These are phyloP conservation scores for Luffa aegyptiaca DNA, from an alignment of 306 rosid genomes.

Conservation along the genomic window DNA sequence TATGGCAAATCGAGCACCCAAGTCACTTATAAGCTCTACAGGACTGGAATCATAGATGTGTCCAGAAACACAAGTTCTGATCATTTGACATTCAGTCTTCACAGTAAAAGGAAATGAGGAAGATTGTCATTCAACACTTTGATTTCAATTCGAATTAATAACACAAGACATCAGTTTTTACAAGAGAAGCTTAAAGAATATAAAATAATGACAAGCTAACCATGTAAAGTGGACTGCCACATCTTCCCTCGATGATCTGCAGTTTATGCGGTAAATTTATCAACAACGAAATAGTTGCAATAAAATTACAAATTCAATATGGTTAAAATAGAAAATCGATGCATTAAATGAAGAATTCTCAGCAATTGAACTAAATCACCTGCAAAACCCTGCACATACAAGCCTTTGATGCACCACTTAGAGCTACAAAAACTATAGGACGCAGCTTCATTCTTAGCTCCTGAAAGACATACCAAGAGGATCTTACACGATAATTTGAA, in stretches of 20 bases:
- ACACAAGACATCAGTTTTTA: conserved; percentile 1
- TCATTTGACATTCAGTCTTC: conserved; percentile 55
- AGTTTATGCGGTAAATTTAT: conserved; percentile 9
- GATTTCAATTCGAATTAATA: neutral
- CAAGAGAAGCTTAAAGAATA: neutral
- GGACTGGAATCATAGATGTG: conserved; percentile 90
- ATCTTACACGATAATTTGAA: conserved; percentile 5
- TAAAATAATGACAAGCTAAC: conserved; percentile 12
- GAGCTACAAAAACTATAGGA: conserved; percentile 72
- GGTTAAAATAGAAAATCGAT: neutral
- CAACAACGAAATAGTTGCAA: neutral
- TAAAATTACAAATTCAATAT: conserved; percentile 7
- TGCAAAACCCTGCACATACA: conserved; percentile 75
- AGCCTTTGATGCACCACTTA: conserved; percentile 88
- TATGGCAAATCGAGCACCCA: conserved; percentile 68
- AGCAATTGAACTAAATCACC: conserved; percentile 27
- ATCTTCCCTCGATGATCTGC: conserved; percentile 82
- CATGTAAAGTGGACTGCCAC: conserved; percentile 50
- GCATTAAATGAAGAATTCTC: neutral
- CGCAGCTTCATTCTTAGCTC: conserved; percentile 58
- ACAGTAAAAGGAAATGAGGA: conserved; percentile 11
- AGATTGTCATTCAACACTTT: neutral
- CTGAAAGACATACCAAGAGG: conserved; percentile 29
- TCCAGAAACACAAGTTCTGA: conserved; percentile 68
- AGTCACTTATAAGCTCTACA: conserved; percentile 80